phyloP scores from a whole-genome alignment of 1,284 basidiomycete species.

The Cryptococcus sp. region DNA sequence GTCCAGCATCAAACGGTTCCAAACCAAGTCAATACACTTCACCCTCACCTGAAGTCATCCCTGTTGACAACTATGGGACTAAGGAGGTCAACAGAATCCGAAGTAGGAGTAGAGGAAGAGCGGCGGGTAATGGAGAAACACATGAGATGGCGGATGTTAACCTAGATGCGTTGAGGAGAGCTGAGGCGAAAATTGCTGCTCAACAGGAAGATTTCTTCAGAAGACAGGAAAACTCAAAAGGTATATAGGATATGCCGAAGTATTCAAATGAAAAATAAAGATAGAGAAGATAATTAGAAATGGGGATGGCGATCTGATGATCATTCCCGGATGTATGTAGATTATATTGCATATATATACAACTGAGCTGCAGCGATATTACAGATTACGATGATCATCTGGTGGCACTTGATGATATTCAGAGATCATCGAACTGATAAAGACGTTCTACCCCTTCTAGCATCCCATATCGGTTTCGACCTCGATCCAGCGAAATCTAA shows the following conservation, averaged over 20 bases:
- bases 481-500: slow-evolving; percentile 22
- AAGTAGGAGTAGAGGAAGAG: neutral
- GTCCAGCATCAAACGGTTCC: neutral
- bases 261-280: too few species aligned
- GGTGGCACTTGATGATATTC: neutral
- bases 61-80: neutral
- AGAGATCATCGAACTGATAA: neutral
- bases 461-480: slow-evolving; percentile 31
- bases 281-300: too few species aligned
- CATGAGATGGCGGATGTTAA: slow-evolving; percentile 2
- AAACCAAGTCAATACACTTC: neutral
- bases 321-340: too few species aligned
- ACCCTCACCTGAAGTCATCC: neutral
- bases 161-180: slow-evolving; percentile 1
- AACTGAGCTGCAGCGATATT: too few species aligned
- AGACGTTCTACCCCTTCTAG: slow-evolving; percentile 16
- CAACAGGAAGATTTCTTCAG: slow-evolving; percentile 1
- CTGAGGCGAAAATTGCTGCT: slow-evolving; percentile 6
- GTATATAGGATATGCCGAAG: too few species aligned
- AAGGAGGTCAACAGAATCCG: neutral
- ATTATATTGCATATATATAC: too few species aligned
- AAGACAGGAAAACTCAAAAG: neutral
- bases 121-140: neutral
- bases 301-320: neutral
- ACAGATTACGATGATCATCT: too few species aligned